Evolutionary conservation across 2,329 filamentous ascomycete species (phyloP), one percentile per base, ranked within the genome.

Genomic region (Macroventuria anomochaeta): DNA sequence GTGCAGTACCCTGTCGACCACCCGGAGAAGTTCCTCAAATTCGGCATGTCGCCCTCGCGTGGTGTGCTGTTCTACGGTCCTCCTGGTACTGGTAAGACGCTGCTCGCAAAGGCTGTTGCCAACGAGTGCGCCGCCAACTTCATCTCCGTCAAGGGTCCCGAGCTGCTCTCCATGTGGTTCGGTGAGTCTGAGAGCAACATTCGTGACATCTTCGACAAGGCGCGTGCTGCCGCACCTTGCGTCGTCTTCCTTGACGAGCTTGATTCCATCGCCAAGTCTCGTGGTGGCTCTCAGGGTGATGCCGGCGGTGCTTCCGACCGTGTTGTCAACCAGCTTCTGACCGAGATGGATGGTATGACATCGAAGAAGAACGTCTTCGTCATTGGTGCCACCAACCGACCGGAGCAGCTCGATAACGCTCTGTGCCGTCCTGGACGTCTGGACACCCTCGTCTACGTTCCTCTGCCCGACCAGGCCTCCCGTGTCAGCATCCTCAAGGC

Each of bases 281-380:
- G 96, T 88, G 96, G 95, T 78, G 95, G 95, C 68, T 97, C 93
- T 55, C 85, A 91, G 56, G 95, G 95, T 62, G 95, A 99, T 81
- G 95, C 95, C 70, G 95, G 95, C 63, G 95, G 95, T 85, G 95
- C 95, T 62, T 97, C 93, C 39, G 96, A 99, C 80, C 95, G 96
- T 88, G 95, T 99, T 68, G 95, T 99, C 78, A 99, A 99, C 83
- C 96, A 99, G 84, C 92, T 99, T 75, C 82, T 99, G 73, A 99
- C 95, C 65, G 91, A 97, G 86, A 97, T 97, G 93, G 93, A 97
- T 67, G 93, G 93, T 70, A 97, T 97, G 93, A 97, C 93, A 38
- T 97, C 93, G 32, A 99, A 99, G 90, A 99, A 99, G 90, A 99
- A 99, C 76, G 95, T 99, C 62, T 99, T 99, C 80, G 95, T 99